Evolutionary conservation across 2,329 filamentous ascomycete species (phyloP), one percentile per base, ranked within the genome.

Genomic region (Diaporthe caulivora): DNA sequence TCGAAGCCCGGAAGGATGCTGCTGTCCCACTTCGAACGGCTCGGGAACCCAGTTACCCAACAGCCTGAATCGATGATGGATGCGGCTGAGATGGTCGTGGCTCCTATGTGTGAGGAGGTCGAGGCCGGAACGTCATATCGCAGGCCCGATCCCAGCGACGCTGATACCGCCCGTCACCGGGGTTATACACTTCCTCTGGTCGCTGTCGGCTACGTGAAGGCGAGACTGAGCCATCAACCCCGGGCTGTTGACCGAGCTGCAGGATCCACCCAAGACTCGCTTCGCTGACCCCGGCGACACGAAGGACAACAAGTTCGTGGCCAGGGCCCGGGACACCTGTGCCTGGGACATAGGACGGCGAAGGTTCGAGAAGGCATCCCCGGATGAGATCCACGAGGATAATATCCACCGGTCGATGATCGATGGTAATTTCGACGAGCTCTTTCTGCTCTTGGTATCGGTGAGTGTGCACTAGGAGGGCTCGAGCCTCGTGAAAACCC

Each of bases 341-440:
- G 69, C 72, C 5, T 34, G 72, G 68, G 72, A 74, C 24, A 18
- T 62, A 57, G 69, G 69, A 8, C 40, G 69, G 72, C 51, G 72
- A 18, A 54, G 44, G 11, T 58, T 74, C 26, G 72, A 54, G 8
- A 74, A 69, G 37, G 72, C 70, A 13, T 72, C 72, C 3, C 72
- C 69, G 8, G n/a, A n/a, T n/a, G n/a, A n/a, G n/a, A n/a, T n/a
- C n/a, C n/a, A n/a, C n/a, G n/a, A n/a, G 18, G 37, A 55, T 6
- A 69, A 74, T 24, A 15, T 72, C 6, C 69, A 74, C 11, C 64
- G 70, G 18, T 64, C 69, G 10, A 74, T 64, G 5, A 74, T 65
- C 13, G 69, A 72, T 24, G 72, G 70, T 18, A 74, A 72, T 69
- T 72, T 72, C 42, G 69, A 74, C 10, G 72, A 74, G 62, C 62